Percentiles rank a stretch among this genome's conserved stretches.
These are phyloP conservation scores for Saposhnikovia divaricata DNA, from an alignment of 129 eudicot genomes.

Conservation along the genomic window DNA sequence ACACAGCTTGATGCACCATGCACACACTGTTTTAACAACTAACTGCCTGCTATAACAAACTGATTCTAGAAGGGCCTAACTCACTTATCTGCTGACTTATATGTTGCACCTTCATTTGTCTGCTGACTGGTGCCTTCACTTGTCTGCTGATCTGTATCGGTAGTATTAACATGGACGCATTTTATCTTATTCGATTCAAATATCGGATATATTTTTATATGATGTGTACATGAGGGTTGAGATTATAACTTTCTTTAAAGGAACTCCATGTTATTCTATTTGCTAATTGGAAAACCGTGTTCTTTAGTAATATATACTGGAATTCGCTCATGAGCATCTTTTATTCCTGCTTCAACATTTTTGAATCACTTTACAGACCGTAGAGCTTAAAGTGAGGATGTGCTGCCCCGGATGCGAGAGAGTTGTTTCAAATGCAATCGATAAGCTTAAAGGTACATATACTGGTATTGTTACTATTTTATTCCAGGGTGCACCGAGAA, in stretches of 20 bases:
- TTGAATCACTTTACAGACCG: conserved; percentile 41
- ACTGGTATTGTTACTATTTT: neutral
- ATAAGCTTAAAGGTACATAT: conserved; percentile 75
- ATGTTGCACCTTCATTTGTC: neutral
- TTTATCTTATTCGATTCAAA: neutral
- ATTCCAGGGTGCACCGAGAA: neutral
- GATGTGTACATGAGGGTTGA: neutral
- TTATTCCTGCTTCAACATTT: neutral
- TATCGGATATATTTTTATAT: neutral
- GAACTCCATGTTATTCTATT: neutral
- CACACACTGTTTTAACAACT: neutral
- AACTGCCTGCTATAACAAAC: neutral
- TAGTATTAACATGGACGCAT: neutral
- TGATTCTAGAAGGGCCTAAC: conserved; percentile 1
- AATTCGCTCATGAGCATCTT: neutral
- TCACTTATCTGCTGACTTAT: neutral
- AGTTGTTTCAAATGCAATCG: conserved; percentile 76
- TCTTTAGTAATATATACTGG: neutral
- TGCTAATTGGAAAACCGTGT: neutral
- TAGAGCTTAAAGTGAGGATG: conserved; percentile 96
- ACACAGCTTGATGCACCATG: neutral
- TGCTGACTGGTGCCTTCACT: neutral
- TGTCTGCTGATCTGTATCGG: neutral
- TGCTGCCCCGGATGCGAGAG: conserved; percentile 95
- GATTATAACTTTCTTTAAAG: neutral